A percentile compares a stretch with the other conserved stretches of the same genome.
phyloP scores from a whole-genome alignment of 345 rosid genomes.

The Pugionium cornutum region DNA sequence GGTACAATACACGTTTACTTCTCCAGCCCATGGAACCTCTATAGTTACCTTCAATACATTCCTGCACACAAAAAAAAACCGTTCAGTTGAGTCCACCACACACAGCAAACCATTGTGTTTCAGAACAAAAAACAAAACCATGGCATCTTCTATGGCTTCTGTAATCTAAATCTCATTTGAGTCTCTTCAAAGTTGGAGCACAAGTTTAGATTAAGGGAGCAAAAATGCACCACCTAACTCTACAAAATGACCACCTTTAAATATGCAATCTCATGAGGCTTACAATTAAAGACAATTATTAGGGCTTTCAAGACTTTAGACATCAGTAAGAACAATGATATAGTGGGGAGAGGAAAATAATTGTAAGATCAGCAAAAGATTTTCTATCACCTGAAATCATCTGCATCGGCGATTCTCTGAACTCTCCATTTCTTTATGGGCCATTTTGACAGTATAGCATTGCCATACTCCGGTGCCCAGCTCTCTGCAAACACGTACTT shows the following conservation, averaged over 20 bases:
- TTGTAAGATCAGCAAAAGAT: background rate
- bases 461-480: conserved; percentile 95
- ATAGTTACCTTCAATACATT: conserved; percentile 84
- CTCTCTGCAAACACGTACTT: conserved; percentile 85
- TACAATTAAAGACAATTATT: background rate
- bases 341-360: background rate
- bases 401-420: conserved; percentile 75
- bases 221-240: conserved; percentile 2
- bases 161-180: background rate
- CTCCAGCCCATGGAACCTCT: conserved; percentile 86
- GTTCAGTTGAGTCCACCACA: background rate
- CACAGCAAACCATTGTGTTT: background rate
- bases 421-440: conserved; percentile 78
- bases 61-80: conserved; percentile 42
- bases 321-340: background rate
- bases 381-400: conserved; percentile 70
- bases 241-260: background rate
- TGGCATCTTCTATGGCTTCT: background rate
- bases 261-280: background rate
- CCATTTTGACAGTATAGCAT: conserved; percentile 83
- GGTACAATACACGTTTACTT: conserved; percentile 76
- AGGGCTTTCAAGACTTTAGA: background rate
- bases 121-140: background rate
- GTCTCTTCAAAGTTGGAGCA: background rate
- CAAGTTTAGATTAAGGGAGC: background rate